Percentiles rank a stretch among this genome's conserved stretches.
Conservation (phyloP, 2,329 filamentous ascomycete genomes). For the Trichoderma asperellum region DNA sequence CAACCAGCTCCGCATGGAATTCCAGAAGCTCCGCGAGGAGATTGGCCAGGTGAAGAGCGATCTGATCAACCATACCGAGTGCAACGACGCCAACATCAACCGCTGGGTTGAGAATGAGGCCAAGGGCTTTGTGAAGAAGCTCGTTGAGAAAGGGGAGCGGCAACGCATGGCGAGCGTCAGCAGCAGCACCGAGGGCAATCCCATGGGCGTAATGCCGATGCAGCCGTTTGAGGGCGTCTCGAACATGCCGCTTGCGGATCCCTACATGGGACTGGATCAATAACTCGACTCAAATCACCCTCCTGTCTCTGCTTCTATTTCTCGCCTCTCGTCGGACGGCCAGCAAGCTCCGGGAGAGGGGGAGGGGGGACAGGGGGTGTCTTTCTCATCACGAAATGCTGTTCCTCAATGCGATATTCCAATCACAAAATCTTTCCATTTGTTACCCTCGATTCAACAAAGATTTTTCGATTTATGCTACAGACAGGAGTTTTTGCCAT, state of each 20-base stretch:
- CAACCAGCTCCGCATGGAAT: slow-evolving; percentile 48
- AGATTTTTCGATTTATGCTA: not conserved
- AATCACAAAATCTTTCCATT: not conserved
- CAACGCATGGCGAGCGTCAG: slow-evolving; percentile 4
- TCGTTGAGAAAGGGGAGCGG: not conserved
- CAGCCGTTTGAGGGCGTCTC: not conserved
- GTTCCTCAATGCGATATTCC: not conserved
- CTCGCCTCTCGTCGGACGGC: not conserved
- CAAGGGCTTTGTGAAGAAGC: slow-evolving; percentile 48
- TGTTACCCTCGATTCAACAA: not conserved
- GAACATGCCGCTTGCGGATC: not conserved
- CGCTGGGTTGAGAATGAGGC: slow-evolving; percentile 60
- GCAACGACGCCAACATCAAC: slow-evolving; percentile 58
- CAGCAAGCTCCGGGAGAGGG: no score
- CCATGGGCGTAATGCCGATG: not conserved
- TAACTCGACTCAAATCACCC: not conserved
- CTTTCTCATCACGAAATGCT: no score
- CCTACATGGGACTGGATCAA: slow-evolving; percentile 2
- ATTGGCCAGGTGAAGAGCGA: slow-evolving; percentile 53
- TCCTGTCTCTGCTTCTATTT: not conserved
- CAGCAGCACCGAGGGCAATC: not conserved
- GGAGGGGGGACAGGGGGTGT: no score
- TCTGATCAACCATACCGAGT: slow-evolving; percentile 58
- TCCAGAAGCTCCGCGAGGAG: slow-evolving; percentile 48
- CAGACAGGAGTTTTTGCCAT: not conserved